Evolutionary conservation across 75 land plant species (phyloP).

Genomic region (Selaginella tamariscina): DNA sequence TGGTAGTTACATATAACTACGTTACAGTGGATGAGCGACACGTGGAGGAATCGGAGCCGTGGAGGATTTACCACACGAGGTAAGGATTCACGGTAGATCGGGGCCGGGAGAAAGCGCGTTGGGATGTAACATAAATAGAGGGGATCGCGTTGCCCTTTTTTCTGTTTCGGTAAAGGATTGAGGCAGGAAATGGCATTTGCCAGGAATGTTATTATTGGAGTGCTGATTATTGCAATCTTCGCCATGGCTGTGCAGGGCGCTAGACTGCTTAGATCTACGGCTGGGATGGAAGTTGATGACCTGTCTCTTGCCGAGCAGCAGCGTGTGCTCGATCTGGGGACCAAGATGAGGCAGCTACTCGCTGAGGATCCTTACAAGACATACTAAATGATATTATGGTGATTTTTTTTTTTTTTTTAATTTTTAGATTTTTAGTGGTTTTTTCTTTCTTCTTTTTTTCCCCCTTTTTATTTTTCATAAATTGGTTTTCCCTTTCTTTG

Average conservation of each 20-base stretch:
- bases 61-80: no score
- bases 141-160: background rate
- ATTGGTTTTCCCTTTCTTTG: no score
- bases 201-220: background rate
- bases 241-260: background rate
- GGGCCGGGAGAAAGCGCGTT: no score
- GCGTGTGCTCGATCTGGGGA: background rate
- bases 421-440: background rate
- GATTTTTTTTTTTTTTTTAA: background rate
- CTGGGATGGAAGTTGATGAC: background rate
- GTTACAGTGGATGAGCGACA: background rate
- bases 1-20: constrained; percentile 1
- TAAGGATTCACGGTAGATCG: no score
- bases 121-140: background rate
- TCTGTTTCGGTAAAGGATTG: background rate
- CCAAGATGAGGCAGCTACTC: background rate
- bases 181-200: background rate
- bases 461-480: no score
- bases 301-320: background rate
- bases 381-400: background rate
- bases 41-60: background rate
- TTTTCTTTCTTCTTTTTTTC: background rate
- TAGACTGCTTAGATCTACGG: background rate
- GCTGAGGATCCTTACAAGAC: background rate
- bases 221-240: background rate